Base-by-base conservation (phyloP, 257 asterid genomes). In the Leonotis leonurus region DNA sequence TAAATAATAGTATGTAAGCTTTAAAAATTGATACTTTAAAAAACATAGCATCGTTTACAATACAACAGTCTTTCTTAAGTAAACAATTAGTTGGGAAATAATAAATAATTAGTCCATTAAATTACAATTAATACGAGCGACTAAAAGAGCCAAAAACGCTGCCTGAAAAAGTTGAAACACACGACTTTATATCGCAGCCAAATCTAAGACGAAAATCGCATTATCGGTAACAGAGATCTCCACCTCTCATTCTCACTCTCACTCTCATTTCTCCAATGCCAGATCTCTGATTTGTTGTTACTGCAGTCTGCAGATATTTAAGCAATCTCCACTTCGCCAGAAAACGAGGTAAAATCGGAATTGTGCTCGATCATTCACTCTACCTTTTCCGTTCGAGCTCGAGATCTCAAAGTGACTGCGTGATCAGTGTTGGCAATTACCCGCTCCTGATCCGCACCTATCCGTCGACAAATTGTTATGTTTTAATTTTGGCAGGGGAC, bases 271-370 rank as follows among this genome's bases (percentile, higher is more conserved):
- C 69, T 60, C 27, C 78, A 62, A 74, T 72, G 80, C 60, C 75
- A 72, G 85, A 80, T 80, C 82, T 80, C 77, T 71, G 78, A 80
- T 65, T 66, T 56, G 50, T 59, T 65, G 57, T 26, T 62, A 36
- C 35, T 8, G 6, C 11, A 65, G 59, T 29, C 35, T 8, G 6
- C 11, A 65, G 59, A 14, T 56, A 64, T 54, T 60, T 49, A 40
- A 22, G 48, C 75, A 48, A 40, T 62, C 66, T 49, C 64, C 69
- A 21, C 40, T 60, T 35, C 41, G 48, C 26, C 70, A 63, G 58
- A 35, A 64, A 35, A 25, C 49, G 30, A 60, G 76, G 84, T 60
- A 40, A 57, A 69, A 51, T 44, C 54, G 26, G 44, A 27, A 5
- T 45, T 40, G 24, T 8, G 16, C 43, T 43, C 22, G 18, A 2